Percentiles rank a stretch among this genome's conserved stretches.
phyloP scores from a whole-genome alignment of 805 yeast genomes.

The Saturnispora galanensis region DNA sequence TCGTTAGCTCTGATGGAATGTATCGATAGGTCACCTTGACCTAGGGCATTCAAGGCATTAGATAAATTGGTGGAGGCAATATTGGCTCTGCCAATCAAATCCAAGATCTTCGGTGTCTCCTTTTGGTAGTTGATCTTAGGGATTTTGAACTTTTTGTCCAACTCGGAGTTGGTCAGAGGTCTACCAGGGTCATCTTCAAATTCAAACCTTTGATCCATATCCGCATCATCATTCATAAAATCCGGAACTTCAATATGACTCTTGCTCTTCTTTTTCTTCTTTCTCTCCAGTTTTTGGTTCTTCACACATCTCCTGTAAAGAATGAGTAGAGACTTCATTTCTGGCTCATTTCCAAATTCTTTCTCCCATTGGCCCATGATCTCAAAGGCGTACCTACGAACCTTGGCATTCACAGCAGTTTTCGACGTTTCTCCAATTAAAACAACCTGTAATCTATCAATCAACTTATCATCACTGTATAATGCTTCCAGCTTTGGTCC shows the following conservation, averaged over 20 bases:
- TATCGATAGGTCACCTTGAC: conserved; percentile 43
- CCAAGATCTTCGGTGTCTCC: conserved; percentile 64
- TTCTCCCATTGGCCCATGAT: conserved; percentile 60
- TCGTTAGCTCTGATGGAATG: conserved; percentile 54
- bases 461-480: conserved; percentile 58
- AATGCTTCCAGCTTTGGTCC: conserved; percentile 33
- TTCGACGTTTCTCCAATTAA: conserved; percentile 28
- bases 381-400: conserved; percentile 37
- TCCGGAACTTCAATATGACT: conserved; percentile 22
- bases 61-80: conserved; percentile 61
- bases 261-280: conserved; percentile 7
- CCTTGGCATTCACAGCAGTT: conserved; percentile 27
- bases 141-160: conserved; percentile 44
- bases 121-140: conserved; percentile 60
- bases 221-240: conserved; percentile 46
- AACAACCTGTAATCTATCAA: conserved; percentile 51
- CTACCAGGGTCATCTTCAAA: conserved; percentile 8
- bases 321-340: conserved; percentile 38
- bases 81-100: conserved; percentile 64
- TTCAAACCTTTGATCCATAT: conserved; percentile 29
- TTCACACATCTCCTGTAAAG: conserved; percentile 29
- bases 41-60: conserved; percentile 42
- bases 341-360: conserved; percentile 41
- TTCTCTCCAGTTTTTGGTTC: conserved; percentile 1
- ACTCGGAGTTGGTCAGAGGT: conserved; percentile 25